These are phyloP conservation scores for Pseudonectria buxi DNA, from an alignment of 2,329 filamentous ascomycete genomes.

Conservation along the genomic window DNA sequence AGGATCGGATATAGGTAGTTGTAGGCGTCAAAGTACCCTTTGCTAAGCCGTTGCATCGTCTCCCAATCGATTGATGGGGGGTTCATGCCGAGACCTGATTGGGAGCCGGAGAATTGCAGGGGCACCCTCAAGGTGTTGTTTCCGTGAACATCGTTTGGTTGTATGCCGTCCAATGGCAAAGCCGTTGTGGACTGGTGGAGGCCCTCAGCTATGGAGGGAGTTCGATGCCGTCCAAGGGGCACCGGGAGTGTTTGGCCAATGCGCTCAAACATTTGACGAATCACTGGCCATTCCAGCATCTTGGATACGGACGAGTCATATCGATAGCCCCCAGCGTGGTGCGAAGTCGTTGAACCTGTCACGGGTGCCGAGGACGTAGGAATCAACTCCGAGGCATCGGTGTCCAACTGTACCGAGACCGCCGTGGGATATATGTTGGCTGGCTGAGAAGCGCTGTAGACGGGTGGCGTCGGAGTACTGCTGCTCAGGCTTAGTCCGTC, in stretches of 20 bases:
- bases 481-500: conserved; percentile 33
- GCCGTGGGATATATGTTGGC: conserved; percentile 13
- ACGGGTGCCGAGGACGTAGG: conserved; percentile 13
- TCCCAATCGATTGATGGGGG: conserved; percentile 36
- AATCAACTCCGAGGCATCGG: conserved; percentile 16
- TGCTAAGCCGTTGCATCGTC: conserved; percentile 42
- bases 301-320: conserved; percentile 21
- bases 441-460: conserved; percentile 15
- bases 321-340: conserved; percentile 18
- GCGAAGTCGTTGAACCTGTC: conserved; percentile 11
- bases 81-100: conserved; percentile 9
- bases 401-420: conserved; percentile 15
- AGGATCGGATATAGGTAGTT: conserved; percentile 53
- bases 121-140: conserved; percentile 14
- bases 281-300: conserved; percentile 20
- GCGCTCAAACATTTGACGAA: conserved; percentile 20
- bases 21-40: conserved; percentile 53
- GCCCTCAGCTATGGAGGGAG: conserved; percentile 13
- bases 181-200: conserved; percentile 14
- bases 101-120: conserved; percentile 13
- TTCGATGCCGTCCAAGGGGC: conserved; percentile 10
- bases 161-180: conserved; percentile 18
- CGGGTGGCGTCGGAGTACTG: conserved; percentile 10
- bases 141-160: conserved; percentile 10
- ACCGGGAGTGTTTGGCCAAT: conserved; percentile 18